These are phyloP conservation scores for Agrocybe praecox DNA, from an alignment of 768 basidiomycete genomes.

Conservation along the genomic window DNA sequence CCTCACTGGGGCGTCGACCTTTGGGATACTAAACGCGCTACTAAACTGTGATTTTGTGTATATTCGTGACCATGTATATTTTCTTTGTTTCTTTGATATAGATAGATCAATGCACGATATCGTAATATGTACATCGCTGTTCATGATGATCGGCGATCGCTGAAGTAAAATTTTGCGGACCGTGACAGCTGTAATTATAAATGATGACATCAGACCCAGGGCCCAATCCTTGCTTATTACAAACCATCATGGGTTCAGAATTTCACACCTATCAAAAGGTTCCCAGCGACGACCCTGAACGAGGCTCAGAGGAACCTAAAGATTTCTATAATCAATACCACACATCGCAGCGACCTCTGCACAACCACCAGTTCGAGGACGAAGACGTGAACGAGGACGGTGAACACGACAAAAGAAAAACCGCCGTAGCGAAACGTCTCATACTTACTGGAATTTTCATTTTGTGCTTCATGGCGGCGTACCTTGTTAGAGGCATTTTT, in stretches of 20 bases:
- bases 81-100: no score
- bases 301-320: background rate
- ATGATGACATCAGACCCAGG: background rate
- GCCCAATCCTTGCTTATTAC: background rate
- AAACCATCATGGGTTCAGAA: conserved; percentile 2
- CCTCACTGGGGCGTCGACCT: conserved; percentile 71
- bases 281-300: conserved; percentile 1
- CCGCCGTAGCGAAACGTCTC: background rate
- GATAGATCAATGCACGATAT: no score
- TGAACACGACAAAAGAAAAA: background rate
- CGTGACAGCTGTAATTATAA: background rate
- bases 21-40: no score
- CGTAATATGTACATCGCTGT: no score
- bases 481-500: background rate
- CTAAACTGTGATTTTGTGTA: no score
- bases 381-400: background rate
- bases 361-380: background rate
- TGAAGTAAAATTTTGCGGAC: no score
- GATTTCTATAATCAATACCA: background rate
- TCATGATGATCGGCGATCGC: no score
- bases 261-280: conserved; percentile 2
- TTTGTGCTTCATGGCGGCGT: conserved; percentile 17
- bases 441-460: conserved; percentile 11
- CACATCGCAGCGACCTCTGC: background rate
- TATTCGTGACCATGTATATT: no score